Percentiles rank a stretch among this genome's conserved stretches.
Conservation (phyloP, 805 yeast species). For the Ogataea trehalophila region DNA sequence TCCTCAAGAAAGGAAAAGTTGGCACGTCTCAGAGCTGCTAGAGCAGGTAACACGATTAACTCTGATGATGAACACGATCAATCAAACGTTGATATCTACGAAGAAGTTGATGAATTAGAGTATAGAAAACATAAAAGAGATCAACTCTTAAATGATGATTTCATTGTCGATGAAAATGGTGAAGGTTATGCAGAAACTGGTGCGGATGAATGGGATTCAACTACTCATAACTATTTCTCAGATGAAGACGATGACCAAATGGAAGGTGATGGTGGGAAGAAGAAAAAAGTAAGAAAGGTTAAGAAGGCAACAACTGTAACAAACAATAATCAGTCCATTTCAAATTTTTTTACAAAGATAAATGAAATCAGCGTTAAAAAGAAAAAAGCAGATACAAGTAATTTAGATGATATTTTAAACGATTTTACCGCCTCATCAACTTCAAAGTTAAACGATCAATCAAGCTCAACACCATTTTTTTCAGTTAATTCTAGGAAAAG, state of each 20-base stretch:
- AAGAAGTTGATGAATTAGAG: slow-evolving; percentile 78
- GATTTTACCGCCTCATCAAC: slow-evolving; percentile 39
- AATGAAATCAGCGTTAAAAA: slow-evolving; percentile 23
- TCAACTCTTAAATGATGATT: slow-evolving; percentile 82
- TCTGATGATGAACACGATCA: slow-evolving; percentile 39
- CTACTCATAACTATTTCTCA: slow-evolving; percentile 46
- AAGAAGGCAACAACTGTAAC: slow-evolving; percentile 6
- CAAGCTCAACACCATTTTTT: slow-evolving; percentile 19
- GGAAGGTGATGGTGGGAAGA: slow-evolving; percentile 20
- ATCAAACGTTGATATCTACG: slow-evolving; percentile 62
- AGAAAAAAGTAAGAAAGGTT: slow-evolving; percentile 33
- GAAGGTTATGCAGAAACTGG: slow-evolving; percentile 94
- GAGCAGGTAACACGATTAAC: slow-evolving; percentile 51
- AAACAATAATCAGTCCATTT: slow-evolving; percentile 29
- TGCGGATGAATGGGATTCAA: slow-evolving; percentile 76
- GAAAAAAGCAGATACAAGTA: slow-evolving; percentile 38
- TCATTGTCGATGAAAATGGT: slow-evolving; percentile 91
- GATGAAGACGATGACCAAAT: slow-evolving; percentile 43
- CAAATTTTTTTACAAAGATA: slow-evolving; percentile 45
- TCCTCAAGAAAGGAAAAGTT: slow-evolving; percentile 35
- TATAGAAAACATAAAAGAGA: slow-evolving; percentile 74
- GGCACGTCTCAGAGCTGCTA: slow-evolving; percentile 58
- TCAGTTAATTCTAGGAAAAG: slow-evolving; percentile 12
- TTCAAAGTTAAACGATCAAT: slow-evolving; percentile 1
- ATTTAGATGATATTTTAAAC: slow-evolving; percentile 66